A percentile compares a stretch with the other conserved stretches of the same genome.
These are phyloP conservation scores for Neonothopanus nambi DNA, from an alignment of 1,284 basidiomycete species.

Conservation along the genomic window DNA sequence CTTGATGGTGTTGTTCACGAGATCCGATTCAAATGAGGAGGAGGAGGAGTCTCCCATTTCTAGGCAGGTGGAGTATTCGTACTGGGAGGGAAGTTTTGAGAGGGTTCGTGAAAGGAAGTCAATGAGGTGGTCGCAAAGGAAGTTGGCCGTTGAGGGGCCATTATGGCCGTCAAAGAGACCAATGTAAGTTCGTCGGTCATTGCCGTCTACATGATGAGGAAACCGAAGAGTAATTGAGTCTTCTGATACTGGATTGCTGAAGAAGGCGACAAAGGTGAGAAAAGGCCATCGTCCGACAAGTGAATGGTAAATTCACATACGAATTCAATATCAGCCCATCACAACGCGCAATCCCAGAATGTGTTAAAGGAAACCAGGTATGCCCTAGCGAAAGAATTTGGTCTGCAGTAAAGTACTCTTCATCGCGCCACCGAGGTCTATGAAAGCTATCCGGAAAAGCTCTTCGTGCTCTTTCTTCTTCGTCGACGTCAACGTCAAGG, in stretches of 20 bases:
- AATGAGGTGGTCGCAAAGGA: constrained; percentile 12
- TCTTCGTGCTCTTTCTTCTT: constrained; percentile 5
- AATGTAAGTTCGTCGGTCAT: constrained; percentile 10
- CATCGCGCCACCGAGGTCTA: constrained; percentile 9
- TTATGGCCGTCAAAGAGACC: constrained; percentile 18
- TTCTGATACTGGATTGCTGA: constrained; percentile 15
- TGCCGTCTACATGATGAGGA: neutral
- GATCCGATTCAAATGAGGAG: neutral
- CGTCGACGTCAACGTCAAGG: constrained; percentile 2
- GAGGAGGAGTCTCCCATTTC: neutral
- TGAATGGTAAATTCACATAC: constrained; percentile 4
- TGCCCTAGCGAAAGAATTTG: constrained; percentile 9
- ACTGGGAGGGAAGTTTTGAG: constrained; percentile 13
- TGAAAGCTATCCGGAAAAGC: constrained; percentile 6
- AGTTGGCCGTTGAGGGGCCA: constrained; percentile 12
- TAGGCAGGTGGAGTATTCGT: constrained; percentile 4
- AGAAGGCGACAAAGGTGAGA: neutral
- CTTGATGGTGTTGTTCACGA: constrained; percentile 13
- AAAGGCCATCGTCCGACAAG: neutral
- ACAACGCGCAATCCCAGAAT: constrained; percentile 10
- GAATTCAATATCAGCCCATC: constrained; percentile 14
- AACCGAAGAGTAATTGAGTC: constrained; percentile 14
- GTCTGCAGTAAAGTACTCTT: constrained; percentile 13
- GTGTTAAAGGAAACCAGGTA: constrained; percentile 7
- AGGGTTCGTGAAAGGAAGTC: constrained; percentile 11